Percentiles rank a stretch among this genome's conserved stretches.
Conservation (phyloP, 257 asterid species). For the Gentiana straminea region DNA sequence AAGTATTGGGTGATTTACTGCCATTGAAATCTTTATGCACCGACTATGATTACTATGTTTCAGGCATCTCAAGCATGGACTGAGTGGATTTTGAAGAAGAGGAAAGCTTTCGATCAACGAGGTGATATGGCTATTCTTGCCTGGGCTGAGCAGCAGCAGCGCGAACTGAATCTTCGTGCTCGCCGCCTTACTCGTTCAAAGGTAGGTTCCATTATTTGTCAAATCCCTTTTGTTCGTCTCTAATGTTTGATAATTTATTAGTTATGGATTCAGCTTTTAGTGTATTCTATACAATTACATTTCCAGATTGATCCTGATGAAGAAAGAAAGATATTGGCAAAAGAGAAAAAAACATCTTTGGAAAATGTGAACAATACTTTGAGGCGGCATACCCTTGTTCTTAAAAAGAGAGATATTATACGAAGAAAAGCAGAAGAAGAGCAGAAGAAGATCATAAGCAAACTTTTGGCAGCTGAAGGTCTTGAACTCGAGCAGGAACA, state of each 20-base stretch:
- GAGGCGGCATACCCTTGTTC: constrained; percentile 72
- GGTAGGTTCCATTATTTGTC: constrained; percentile 26
- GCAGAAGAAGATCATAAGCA: constrained; percentile 44
- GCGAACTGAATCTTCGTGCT: constrained; percentile 69
- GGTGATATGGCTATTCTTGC: constrained; percentile 97
- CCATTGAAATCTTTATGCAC: background rate
- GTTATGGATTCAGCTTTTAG: background rate
- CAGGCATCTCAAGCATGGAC: constrained; percentile 99
- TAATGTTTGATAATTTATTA: background rate
- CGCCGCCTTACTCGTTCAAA: constrained; percentile 93
- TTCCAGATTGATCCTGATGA: constrained; percentile 81
- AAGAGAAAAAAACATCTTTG: constrained; percentile 64
- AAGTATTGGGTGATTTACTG: background rate
- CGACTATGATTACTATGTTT: constrained; percentile 1
- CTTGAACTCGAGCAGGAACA: constrained; percentile 78
- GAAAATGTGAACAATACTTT: constrained; percentile 65
- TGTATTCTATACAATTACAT: background rate
- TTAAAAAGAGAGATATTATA: constrained; percentile 68
- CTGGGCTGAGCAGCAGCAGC: constrained; percentile 99
- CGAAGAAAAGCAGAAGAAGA: constrained; percentile 77
- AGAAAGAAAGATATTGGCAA: constrained; percentile 76
- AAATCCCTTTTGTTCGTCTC: too few relatives aligned
- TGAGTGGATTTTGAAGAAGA: constrained; percentile 89
- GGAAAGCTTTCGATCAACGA: constrained; percentile 92
- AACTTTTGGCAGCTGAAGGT: constrained; percentile 93